Conservation (phyloP, 441 rosid genomes). For the Brassica balearica region DNA sequence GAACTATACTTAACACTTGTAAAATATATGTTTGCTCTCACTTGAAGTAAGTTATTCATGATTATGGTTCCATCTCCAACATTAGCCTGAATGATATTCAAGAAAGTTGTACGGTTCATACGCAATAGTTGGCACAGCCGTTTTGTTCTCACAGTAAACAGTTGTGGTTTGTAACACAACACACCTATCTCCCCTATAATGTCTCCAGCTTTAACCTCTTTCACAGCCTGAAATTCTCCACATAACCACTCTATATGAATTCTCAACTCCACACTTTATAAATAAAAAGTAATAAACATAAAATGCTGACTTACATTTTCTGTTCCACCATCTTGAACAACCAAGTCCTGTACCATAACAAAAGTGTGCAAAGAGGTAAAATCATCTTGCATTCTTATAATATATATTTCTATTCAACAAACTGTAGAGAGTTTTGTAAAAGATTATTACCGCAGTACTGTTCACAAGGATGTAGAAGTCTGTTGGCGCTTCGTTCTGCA, state of each 20-base stretch:
- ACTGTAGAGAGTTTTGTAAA: neutral
- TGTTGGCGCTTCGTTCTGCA: constrained; percentile 93
- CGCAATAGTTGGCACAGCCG: constrained; percentile 82
- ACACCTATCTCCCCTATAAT: constrained; percentile 87
- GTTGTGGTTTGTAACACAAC: constrained; percentile 81
- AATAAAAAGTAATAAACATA: neutral
- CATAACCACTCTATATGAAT: constrained; percentile 14
- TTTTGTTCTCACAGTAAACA: constrained; percentile 80
- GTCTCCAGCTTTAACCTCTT: constrained; percentile 75
- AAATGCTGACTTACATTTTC: constrained; percentile 60
- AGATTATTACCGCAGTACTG: constrained; percentile 71
- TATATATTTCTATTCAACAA: neutral
- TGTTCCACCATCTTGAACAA: constrained; percentile 44
- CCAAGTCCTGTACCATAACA: constrained; percentile 61
- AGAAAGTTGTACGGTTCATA: constrained; percentile 73
- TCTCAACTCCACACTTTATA: neutral
- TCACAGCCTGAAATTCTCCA: constrained; percentile 59
- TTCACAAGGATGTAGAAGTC: constrained; percentile 81
- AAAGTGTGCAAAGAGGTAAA: neutral
- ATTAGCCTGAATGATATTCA: constrained; percentile 83
- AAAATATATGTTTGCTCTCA: constrained; percentile 30
- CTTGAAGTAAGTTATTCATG: constrained; percentile 92
- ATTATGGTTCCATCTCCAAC: constrained; percentile 89
- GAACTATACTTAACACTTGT: neutral
- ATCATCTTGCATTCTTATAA: neutral